Evolutionary conservation across 2,329 filamentous ascomycete species (phyloP), one percentile per base, ranked within the genome.

Genomic region (Verruconis gallopava): DNA sequence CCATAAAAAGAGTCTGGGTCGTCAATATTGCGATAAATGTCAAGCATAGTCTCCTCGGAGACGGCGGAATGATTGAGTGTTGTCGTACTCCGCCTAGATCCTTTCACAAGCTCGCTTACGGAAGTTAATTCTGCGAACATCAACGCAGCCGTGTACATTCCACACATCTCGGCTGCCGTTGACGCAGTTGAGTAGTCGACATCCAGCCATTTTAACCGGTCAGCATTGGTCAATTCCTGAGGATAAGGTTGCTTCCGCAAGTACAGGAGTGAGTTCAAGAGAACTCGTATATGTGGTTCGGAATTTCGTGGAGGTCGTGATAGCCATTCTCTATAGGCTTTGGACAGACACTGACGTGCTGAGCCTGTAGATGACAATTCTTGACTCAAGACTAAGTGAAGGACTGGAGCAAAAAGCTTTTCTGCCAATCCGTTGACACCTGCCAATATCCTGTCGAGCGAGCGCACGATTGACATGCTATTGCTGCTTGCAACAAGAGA

Each of bases 1-100:
- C 91, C 93, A 55, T 98, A 98, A 58, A 93, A 98, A 1, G 86
- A 81, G 58, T 99, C 91, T 2, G 88, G 89, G 53, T 99, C 93
- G 54, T 95, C 88, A 37, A 98, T 82, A 46, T 85, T 89, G 55
- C 85, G 81, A 57, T 91, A 98, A 2, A 98, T 88, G 1, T 73
- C 68, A 35, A 94, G 69, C 11, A 96, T 66, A 1, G 93, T 68
- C 21, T 83, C 75, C 3, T 73, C 70, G 4, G 83, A 73, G 19
- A 67, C 45, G 2, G 66, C 55, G 1, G 63, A 60, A 5, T 38
- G 41, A 5, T 32, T 14, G 18, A 25, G 13, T 13, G 11, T 20
- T 5, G 38, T 9, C 11, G 30, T 32, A 5, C 37, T 35, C 14
- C 38, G 38, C 12, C 38, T 14, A 9, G 37, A 36, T 4, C n/a